phyloP scores from a whole-genome alignment of 768 basidiomycete genomes.

The Russula sp. region DNA sequence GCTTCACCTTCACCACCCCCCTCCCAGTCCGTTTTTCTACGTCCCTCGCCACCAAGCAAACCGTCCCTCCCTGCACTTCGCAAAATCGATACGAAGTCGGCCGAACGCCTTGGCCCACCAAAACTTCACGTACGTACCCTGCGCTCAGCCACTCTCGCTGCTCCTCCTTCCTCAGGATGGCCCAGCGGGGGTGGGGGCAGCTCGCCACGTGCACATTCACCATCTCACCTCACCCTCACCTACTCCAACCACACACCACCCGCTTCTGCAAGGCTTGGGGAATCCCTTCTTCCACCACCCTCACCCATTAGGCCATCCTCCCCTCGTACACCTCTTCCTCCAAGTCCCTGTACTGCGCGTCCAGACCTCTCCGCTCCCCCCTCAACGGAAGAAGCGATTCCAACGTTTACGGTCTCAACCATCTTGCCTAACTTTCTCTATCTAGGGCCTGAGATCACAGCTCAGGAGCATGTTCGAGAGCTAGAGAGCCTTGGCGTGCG shows the following conservation, averaged over 20 bases:
- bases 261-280: slow-evolving; percentile 41
- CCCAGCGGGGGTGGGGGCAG: slow-evolving; percentile 3
- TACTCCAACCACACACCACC: slow-evolving; percentile 56
- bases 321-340: slow-evolving; percentile 38
- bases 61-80: slow-evolving; percentile 60
- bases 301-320: slow-evolving; percentile 28
- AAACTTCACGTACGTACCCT: slow-evolving; percentile 55
- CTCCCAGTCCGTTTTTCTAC: slow-evolving; percentile 48
- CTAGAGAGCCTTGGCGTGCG: slow-evolving; percentile 71
- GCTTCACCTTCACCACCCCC: slow-evolving; percentile 59
- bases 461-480: slow-evolving; percentile 66
- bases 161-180: slow-evolving; percentile 35
- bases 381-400: slow-evolving; percentile 53
- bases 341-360: slow-evolving; percentile 57
- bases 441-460: slow-evolving; percentile 81
- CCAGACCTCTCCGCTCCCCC: slow-evolving; percentile 54
- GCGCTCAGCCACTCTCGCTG: slow-evolving; percentile 52
- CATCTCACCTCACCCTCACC: slow-evolving; percentile 52
- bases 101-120: slow-evolving; percentile 45
- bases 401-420: slow-evolving; percentile 75
- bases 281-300: slow-evolving; percentile 29
- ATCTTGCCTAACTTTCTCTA: slow-evolving; percentile 89
- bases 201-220: slow-evolving; percentile 37
- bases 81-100: slow-evolving; percentile 52
- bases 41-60: slow-evolving; percentile 45